Percentiles rank a stretch among this genome's conserved stretches.
Evolutionary conservation across 2,329 filamentous ascomycete species (phyloP).

Genomic region (Pyricularia grisea): DNA sequence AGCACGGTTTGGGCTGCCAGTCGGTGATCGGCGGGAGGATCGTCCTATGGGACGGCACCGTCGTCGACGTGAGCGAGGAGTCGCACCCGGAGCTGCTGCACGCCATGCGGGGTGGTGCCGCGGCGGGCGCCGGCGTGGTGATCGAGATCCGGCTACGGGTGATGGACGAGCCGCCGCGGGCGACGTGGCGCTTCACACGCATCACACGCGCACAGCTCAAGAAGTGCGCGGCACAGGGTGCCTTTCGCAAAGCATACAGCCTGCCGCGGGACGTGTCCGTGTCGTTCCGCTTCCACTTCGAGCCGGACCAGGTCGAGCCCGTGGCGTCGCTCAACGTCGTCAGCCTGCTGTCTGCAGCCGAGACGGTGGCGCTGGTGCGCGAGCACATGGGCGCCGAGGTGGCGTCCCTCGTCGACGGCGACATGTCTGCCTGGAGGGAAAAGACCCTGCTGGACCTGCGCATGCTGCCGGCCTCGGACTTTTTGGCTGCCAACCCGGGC

Average conservation of each 20-base stretch:
- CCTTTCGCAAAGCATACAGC: background rate
- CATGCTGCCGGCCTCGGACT: conserved; percentile 12
- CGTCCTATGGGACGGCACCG: background rate
- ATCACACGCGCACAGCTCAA: background rate
- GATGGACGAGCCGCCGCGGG: background rate
- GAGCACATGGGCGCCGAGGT: conserved; percentile 1
- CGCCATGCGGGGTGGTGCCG: background rate
- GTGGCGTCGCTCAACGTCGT: conserved; percentile 1
- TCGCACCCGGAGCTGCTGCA: conserved; percentile 1
- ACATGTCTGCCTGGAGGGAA: background rate
- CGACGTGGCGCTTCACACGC: conserved; percentile 3
- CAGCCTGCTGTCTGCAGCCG: background rate
- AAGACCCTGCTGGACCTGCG: conserved; percentile 2
- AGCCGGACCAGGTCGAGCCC: background rate
- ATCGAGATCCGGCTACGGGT: background rate
- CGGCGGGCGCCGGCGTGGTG: background rate
- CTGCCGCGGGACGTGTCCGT: conserved; percentile 1
- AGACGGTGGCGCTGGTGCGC: background rate
- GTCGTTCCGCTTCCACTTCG: conserved; percentile 3
- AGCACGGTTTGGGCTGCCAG: background rate
- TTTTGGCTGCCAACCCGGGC: conserved; percentile 23
- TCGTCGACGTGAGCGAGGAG: conserved; percentile 1
- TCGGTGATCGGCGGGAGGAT: background rate
- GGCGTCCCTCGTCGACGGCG: background rate
- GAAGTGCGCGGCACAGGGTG: background rate